Conservation (phyloP, 2,329 filamentous ascomycete species). For the Capronia americana region DNA sequence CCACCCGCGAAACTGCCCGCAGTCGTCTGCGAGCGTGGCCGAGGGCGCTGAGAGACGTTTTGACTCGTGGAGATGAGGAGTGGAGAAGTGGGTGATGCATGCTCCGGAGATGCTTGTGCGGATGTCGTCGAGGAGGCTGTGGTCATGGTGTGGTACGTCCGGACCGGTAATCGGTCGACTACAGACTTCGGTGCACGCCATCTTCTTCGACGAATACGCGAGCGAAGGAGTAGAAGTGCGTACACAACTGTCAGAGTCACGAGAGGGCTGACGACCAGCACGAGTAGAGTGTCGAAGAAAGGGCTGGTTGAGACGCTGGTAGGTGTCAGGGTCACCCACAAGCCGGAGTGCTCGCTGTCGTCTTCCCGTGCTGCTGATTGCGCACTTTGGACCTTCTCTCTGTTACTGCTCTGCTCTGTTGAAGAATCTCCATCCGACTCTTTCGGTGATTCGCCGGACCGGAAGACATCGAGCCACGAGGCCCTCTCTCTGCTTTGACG, state of each 20-base stretch:
- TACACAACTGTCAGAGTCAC: slow-evolving; percentile 94
- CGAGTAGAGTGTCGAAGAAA: slow-evolving; percentile 95
- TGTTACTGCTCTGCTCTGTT: slow-evolving; percentile 37
- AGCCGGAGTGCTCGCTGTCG: slow-evolving; percentile 69
- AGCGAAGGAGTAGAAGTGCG: slow-evolving; percentile 81
- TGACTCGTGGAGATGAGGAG: slow-evolving; percentile 67
- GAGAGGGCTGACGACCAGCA: slow-evolving; percentile 91
- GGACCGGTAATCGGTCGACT: slow-evolving; percentile 90
- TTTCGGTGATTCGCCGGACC: slow-evolving; percentile 22
- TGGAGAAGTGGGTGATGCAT: slow-evolving; percentile 77
- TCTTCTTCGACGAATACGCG: slow-evolving; percentile 82
- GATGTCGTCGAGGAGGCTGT: slow-evolving; percentile 64
- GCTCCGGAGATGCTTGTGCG: slow-evolving; percentile 66
- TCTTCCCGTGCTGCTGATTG: slow-evolving; percentile 41
- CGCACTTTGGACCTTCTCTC: slow-evolving; percentile 34
- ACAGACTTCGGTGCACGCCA: slow-evolving; percentile 99
- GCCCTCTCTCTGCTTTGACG: slow-evolving; percentile 15
- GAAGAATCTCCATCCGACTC: slow-evolving; percentile 29
- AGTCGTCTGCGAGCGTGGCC: slow-evolving; percentile 49
- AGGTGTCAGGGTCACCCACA: slow-evolving; percentile 96
- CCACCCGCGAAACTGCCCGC: slow-evolving; percentile 41
- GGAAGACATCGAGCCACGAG: slow-evolving; percentile 36
- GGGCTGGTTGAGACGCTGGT: slow-evolving; percentile 86
- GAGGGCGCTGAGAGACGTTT: slow-evolving; percentile 43
- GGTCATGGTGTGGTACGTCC: slow-evolving; percentile 88